These are phyloP conservation scores for Camillea tinctor DNA, from an alignment of 2,329 filamentous ascomycete genomes.

Conservation along the genomic window DNA sequence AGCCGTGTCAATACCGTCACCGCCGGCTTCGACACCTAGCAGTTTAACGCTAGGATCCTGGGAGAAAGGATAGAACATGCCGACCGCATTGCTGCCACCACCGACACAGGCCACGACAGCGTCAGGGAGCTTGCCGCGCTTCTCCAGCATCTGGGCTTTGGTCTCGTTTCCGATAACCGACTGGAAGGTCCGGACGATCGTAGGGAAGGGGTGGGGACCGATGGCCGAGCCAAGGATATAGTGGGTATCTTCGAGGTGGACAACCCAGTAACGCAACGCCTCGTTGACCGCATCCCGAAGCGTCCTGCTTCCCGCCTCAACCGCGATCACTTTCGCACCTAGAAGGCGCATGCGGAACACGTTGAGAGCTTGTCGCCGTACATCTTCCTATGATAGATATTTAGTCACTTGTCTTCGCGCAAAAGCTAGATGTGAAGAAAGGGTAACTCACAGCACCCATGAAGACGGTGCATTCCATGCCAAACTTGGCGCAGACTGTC, in stretches of 20 bases:
- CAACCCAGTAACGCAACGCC: conserved; percentile 90
- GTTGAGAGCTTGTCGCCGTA: conserved; percentile 91
- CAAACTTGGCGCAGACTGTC: conserved; percentile 96
- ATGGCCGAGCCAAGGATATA: conserved; percentile 99
- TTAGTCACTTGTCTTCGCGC: neutral
- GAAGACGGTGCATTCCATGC: conserved; percentile 96
- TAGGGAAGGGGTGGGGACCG: conserved; percentile 95
- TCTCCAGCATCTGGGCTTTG: conserved; percentile 82
- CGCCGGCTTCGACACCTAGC: conserved; percentile 91
- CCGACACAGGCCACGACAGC: conserved; percentile 96
- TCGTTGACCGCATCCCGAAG: conserved; percentile 92
- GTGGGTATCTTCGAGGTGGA: conserved; percentile 88
- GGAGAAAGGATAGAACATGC: conserved; percentile 98
- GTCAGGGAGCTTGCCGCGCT: conserved; percentile 86
- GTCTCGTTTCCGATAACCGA: conserved; percentile 95
- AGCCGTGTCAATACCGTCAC: conserved; percentile 82
- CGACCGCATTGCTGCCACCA: conserved; percentile 89
- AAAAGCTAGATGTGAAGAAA: neutral
- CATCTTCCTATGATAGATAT: conserved; percentile 64
- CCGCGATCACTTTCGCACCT: conserved; percentile 86
- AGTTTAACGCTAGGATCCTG: conserved; percentile 83
- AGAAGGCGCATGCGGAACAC: conserved; percentile 98
- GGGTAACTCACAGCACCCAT: conserved; percentile 74
- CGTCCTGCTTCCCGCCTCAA: conserved; percentile 84
- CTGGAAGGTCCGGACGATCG: conserved; percentile 96